These are phyloP conservation scores for Stenogyne calaminthoides DNA, from an alignment of 305 asterid species.

Conservation along the genomic window DNA sequence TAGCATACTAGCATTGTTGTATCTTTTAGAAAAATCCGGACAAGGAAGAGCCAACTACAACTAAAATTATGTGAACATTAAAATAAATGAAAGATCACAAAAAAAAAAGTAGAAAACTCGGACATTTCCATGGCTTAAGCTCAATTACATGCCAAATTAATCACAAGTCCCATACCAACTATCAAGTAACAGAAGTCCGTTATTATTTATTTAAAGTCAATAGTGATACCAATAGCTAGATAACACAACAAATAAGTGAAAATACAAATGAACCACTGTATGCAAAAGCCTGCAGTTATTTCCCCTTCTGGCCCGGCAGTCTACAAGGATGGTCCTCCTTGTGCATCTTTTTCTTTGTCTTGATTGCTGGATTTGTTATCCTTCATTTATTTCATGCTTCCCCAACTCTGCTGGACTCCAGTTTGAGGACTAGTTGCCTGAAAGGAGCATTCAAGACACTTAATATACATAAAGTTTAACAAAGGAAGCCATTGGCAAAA, in stretches of 20 bases:
- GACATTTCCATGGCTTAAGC: constrained; percentile 8
- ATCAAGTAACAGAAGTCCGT: not conserved
- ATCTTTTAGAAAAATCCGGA: not conserved
- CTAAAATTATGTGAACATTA: not conserved
- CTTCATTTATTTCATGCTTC: constrained; percentile 75
- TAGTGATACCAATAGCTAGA: not conserved
- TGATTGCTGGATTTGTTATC: constrained; percentile 59
- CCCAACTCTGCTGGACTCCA: constrained; percentile 65
- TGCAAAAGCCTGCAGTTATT: constrained; percentile 73
- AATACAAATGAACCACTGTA: constrained; percentile 17
- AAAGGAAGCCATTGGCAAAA: constrained; percentile 11
- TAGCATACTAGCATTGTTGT: not conserved
- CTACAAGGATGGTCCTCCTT: constrained; percentile 68
- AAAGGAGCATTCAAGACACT: constrained; percentile 28
- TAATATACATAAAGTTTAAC: constrained; percentile 15
- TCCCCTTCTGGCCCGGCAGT: constrained; percentile 91
- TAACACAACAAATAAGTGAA: not conserved
- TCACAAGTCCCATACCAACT: not conserved
- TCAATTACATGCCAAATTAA: constrained; percentile 10
- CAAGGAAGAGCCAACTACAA: not conserved
- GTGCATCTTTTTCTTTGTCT: constrained; percentile 74
- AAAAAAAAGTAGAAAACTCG: not conserved
- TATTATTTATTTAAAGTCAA: not conserved
- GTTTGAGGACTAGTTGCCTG: constrained; percentile 89
- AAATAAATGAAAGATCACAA: not conserved